phyloP scores from a whole-genome alignment of 768 basidiomycete species.

The Sistotremastrum niveocremeum region DNA sequence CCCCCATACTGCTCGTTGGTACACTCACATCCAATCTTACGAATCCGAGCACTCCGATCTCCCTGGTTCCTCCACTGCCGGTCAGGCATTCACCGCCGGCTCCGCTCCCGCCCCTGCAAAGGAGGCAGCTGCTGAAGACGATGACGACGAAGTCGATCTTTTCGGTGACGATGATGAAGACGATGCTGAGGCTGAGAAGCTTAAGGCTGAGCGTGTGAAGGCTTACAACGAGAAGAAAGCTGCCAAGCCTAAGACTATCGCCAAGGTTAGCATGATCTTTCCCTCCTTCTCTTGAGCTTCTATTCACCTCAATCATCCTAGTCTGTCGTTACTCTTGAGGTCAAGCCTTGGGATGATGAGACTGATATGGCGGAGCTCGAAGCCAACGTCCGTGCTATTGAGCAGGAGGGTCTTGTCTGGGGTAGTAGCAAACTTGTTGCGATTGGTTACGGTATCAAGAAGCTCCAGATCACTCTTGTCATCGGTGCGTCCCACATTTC shows the following conservation, averaged over 20 bases:
- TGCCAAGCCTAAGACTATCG: conserved; percentile 70
- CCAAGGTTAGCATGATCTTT: conserved; percentile 47
- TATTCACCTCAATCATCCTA: conserved; percentile 19
- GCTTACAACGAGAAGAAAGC: conserved; percentile 93
- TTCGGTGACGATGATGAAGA: conserved; percentile 80
- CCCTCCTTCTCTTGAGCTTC: conserved; percentile 4
- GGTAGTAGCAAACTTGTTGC: conserved; percentile 87
- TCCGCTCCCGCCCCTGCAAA: conserved; percentile 31
- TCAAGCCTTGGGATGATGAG: conserved; percentile 99
- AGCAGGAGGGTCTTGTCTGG: conserved; percentile 89
- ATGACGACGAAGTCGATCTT: conserved; percentile 72
- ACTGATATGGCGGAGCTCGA: conserved; percentile 92
- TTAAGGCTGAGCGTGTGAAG: conserved; percentile 89
- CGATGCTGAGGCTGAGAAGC: conserved; percentile 70
- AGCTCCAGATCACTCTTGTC: conserved; percentile 63
- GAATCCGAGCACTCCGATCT: conserved; percentile 62
- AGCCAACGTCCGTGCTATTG: conserved; percentile 68
- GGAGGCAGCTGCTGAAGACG: conserved; percentile 39
- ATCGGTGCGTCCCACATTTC: conserved; percentile 21
- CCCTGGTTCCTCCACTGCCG: conserved; percentile 75
- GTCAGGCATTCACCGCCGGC: conserved; percentile 53
- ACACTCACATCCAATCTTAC: conserved; percentile 86
- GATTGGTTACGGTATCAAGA: conserved; percentile 87
- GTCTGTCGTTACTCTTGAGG: conserved; percentile 96
- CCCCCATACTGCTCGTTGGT: conserved; percentile 83